phyloP scores from a whole-genome alignment of 257 asterid species.

The Buddleja alternifolia region DNA sequence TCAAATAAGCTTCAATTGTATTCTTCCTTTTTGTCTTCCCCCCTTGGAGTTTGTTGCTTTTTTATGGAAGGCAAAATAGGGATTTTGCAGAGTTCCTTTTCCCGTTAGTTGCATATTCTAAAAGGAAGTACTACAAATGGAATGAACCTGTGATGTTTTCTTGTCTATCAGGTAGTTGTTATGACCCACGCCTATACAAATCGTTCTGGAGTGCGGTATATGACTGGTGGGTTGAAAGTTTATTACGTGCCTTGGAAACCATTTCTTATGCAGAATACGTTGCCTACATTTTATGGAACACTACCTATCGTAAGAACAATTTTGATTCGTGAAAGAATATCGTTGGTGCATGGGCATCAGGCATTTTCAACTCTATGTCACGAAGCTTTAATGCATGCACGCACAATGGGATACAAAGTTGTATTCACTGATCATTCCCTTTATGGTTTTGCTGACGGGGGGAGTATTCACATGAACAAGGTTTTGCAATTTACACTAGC shows the following conservation, averaged over 20 bases:
- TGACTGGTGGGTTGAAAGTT: constrained; percentile 91
- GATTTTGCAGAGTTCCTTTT: neutral
- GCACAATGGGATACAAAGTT: constrained; percentile 97
- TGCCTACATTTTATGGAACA: constrained; percentile 90
- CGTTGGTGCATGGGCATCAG: constrained; percentile 94
- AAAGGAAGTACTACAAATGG: constrained; percentile 5
- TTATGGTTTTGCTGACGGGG: constrained; percentile 93
- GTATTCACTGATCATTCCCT: constrained; percentile 98
- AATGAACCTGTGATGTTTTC: constrained; percentile 3
- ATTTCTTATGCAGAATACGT: constrained; percentile 85
- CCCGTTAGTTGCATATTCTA: constrained; percentile 16
- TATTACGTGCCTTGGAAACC: constrained; percentile 96
- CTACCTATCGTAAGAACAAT: constrained; percentile 85
- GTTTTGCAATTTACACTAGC: constrained; percentile 93
- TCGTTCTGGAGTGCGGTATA: constrained; percentile 93
- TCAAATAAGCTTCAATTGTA: neutral
- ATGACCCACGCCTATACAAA: constrained; percentile 92
- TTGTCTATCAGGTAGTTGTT: constrained; percentile 69
- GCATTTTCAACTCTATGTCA: constrained; percentile 97
- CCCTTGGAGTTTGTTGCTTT: neutral
- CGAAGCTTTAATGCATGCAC: constrained; percentile 95
- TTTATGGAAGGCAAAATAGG: neutral
- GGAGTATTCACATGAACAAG: constrained; percentile 98
- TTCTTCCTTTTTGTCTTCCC: neutral
- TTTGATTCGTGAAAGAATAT: constrained; percentile 79